phyloP scores from a whole-genome alignment of 345 rosid genomes.

The Atalantia buxifolia region DNA sequence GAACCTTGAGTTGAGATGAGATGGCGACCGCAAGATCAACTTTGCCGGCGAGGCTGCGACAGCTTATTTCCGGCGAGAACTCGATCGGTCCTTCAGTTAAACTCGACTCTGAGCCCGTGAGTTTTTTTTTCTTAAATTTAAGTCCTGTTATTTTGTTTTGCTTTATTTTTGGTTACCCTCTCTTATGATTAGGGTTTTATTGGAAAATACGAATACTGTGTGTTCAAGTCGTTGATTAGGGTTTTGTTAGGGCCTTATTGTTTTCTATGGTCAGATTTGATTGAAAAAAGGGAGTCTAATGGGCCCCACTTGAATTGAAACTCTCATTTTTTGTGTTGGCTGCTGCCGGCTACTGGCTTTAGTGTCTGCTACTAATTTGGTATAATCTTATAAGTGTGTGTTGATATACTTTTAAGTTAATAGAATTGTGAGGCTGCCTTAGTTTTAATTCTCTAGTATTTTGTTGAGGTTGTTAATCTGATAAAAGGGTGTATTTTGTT shows the following conservation, averaged over 20 bases:
- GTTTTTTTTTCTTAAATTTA: slow-evolving; percentile 18
- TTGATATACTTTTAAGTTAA: background rate
- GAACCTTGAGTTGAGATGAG: slow-evolving; percentile 32
- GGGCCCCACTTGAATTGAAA: background rate
- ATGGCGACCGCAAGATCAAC: slow-evolving; percentile 85
- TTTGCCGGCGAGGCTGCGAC: slow-evolving; percentile 88
- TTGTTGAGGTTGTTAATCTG: background rate
- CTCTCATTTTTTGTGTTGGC: background rate
- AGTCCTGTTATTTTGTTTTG: background rate
- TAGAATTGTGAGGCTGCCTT: background rate
- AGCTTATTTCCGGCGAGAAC: slow-evolving; percentile 84
- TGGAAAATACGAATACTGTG: background rate
- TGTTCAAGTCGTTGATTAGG: slow-evolving; percentile 11
- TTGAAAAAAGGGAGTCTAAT: background rate
- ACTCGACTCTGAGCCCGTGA: slow-evolving; percentile 85
- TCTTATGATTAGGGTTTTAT: slow-evolving; percentile 1
- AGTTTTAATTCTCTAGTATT: background rate
- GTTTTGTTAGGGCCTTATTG: background rate
- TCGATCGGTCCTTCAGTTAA: slow-evolving; percentile 69
- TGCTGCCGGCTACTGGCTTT: background rate
- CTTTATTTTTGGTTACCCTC: background rate
- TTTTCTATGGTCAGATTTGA: background rate
- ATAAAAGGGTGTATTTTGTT: background rate
- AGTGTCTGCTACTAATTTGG: background rate
- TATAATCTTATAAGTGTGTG: background rate